These are phyloP conservation scores for Fusarium liriodendri DNA, from an alignment of 2,329 filamentous ascomycete genomes.

Conservation along the genomic window DNA sequence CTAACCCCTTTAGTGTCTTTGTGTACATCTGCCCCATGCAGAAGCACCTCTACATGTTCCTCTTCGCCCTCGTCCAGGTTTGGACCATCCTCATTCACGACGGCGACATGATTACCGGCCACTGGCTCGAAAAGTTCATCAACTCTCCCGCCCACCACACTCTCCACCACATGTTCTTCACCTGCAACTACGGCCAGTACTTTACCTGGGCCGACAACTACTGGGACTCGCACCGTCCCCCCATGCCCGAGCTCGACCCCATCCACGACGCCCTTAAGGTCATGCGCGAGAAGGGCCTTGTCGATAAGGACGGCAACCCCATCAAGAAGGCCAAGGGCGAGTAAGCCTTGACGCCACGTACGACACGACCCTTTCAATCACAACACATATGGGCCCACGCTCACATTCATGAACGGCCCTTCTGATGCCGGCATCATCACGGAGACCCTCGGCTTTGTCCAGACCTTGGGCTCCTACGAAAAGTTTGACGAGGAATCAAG, in stretches of 20 bases:
- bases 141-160: slow-evolving; percentile 62
- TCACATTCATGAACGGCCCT: slow-evolving; percentile 8
- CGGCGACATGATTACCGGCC: slow-evolving; percentile 60
- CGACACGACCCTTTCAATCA: neutral
- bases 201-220: slow-evolving; percentile 60
- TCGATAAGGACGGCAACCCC: slow-evolving; percentile 56
- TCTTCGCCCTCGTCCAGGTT: slow-evolving; percentile 58
- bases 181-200: slow-evolving; percentile 62
- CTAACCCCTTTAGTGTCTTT: slow-evolving; percentile 49
- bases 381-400: neutral
- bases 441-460: slow-evolving; percentile 19
- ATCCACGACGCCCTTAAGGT: slow-evolving; percentile 57
- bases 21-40: slow-evolving; percentile 59
- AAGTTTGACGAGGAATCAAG: slow-evolving; percentile 22
- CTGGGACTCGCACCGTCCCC: slow-evolving; percentile 57
- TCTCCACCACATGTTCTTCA: slow-evolving; percentile 62
- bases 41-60: slow-evolving; percentile 56
- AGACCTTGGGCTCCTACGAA: slow-evolving; percentile 19
- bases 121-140: slow-evolving; percentile 59
- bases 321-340: slow-evolving; percentile 48
- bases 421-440: slow-evolving; percentile 35
- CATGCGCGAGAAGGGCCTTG: slow-evolving; percentile 57
- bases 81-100: slow-evolving; percentile 64
- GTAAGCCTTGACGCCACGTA: slow-evolving; percentile 19
- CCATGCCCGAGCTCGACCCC: slow-evolving; percentile 56